Evolutionary conservation across 1,284 basidiomycete species (phyloP).

Genomic region (Peniophora sp.): DNA sequence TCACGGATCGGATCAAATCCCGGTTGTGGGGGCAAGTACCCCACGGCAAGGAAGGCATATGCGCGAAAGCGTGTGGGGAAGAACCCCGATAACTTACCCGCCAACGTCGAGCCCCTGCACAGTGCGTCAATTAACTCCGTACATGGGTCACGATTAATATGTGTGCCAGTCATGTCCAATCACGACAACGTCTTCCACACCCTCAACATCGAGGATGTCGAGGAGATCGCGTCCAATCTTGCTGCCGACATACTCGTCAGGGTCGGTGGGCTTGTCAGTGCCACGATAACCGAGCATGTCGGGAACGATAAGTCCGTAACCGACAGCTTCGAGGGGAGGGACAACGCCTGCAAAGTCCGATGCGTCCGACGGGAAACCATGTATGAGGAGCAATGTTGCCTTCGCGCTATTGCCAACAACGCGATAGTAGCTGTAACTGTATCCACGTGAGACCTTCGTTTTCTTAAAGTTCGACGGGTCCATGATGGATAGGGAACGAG

Average conservation of each 20-base stretch:
- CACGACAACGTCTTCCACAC: constrained; percentile 26
- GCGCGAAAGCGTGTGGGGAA: constrained; percentile 30
- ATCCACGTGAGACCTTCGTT: constrained; percentile 23
- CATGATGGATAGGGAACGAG: constrained; percentile 15
- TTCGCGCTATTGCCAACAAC: constrained; percentile 18
- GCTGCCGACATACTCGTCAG: constrained; percentile 29
- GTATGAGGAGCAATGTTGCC: constrained; percentile 35
- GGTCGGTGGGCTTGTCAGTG: constrained; percentile 38
- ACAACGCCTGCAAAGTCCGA: constrained; percentile 39
- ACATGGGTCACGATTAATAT: constrained; percentile 2
- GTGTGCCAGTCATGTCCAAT: constrained; percentile 43
- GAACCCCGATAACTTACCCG: constrained; percentile 28
- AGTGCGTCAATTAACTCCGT: neutral
- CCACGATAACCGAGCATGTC: constrained; percentile 48
- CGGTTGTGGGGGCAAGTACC: constrained; percentile 25
- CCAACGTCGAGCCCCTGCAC: constrained; percentile 29
- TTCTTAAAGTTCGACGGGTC: constrained; percentile 23
- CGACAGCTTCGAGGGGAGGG: constrained; percentile 30
- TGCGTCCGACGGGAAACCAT: constrained; percentile 41
- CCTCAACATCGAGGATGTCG: constrained; percentile 35
- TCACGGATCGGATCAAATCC: constrained; percentile 13
- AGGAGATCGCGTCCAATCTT: constrained; percentile 33
- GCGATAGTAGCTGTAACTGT: constrained; percentile 29
- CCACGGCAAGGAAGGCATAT: constrained; percentile 33
- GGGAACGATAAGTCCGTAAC: constrained; percentile 44